Evolutionary conservation across 2,329 filamentous ascomycete genomes (phyloP).

Genomic region (Sarocladiaceae sp.): DNA sequence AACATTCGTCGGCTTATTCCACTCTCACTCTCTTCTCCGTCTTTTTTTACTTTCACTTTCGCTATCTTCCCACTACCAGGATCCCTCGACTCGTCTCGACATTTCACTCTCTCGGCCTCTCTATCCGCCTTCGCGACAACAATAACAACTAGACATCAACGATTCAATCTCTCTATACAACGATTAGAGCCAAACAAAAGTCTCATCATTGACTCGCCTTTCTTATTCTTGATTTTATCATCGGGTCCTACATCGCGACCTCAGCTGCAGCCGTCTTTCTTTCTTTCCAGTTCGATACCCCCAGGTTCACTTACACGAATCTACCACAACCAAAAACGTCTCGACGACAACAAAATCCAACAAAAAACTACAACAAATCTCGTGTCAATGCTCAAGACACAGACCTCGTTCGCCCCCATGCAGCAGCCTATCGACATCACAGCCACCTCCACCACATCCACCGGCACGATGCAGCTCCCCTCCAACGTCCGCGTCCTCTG

Average conservation of each 20-base stretch:
- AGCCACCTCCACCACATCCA: conserved; percentile 1
- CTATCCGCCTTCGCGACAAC: not conserved
- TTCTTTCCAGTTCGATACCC: not conserved
- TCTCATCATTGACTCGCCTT: too few relatives aligned
- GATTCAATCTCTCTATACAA: not conserved
- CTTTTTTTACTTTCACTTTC: not conserved
- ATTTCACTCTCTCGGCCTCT: not conserved
- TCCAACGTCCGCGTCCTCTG: conserved; percentile 37
- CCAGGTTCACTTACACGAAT: conserved; percentile 8
- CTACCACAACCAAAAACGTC: not conserved
- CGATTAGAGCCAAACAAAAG: too few relatives aligned
- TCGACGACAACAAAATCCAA: not conserved
- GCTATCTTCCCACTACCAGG: not conserved
- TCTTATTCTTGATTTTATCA: conserved; percentile 1
- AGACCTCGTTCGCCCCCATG: not conserved
- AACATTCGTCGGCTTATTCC: not conserved
- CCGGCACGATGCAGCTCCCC: conserved; percentile 27
- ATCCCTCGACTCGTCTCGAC: not conserved
- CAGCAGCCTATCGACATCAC: not conserved
- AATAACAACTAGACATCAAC: not conserved
- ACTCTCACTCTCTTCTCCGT: not conserved
- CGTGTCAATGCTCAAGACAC: conserved; percentile 2
- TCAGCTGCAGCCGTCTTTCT: not conserved
- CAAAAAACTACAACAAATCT: not conserved
- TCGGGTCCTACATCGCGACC: conserved; percentile 11